These are phyloP conservation scores for Raddia distichophylla DNA, from an alignment of 176 grass and related monocot genomes.

Conservation along the genomic window DNA sequence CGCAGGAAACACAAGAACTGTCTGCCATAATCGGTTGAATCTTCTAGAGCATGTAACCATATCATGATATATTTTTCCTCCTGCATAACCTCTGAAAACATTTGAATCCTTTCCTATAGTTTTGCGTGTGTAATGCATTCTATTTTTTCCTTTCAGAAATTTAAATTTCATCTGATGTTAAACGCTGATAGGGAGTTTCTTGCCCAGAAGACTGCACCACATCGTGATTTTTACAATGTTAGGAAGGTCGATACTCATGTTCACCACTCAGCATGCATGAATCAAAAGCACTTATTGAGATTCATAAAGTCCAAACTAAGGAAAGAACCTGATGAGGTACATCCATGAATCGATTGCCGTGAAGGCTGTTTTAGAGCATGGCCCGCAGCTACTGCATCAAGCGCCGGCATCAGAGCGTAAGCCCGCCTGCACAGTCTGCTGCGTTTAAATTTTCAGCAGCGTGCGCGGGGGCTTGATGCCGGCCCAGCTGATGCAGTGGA, in stretches of 20 bases:
- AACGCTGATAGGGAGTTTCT: constrained; percentile 96
- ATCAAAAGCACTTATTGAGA: constrained; percentile 93
- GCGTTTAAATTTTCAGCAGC: too few relatives aligned
- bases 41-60: constrained; percentile 91
- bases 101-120: constrained; percentile 19
- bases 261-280: constrained; percentile 99
- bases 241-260: constrained; percentile 99
- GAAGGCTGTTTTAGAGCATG: not conserved
- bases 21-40: constrained; percentile 90
- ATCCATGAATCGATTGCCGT: constrained; percentile 16
- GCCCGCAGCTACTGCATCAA: too few relatives aligned
- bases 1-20: constrained; percentile 90
- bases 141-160: constrained; percentile 70
- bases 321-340: constrained; percentile 99
- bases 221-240: constrained; percentile 99
- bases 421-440: too few relatives aligned
- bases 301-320: constrained; percentile 96
- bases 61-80: constrained; percentile 27
- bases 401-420: too few relatives aligned
- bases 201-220: constrained; percentile 95
- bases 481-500: too few relatives aligned
- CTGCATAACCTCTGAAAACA: constrained; percentile 6
- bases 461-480: too few relatives aligned
- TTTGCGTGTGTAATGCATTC: constrained; percentile 28
- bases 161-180: constrained; percentile 97